Evolutionary conservation across 2,329 filamentous ascomycete species (phyloP), one percentile per base, ranked within the genome.

Genomic region (Penicillium sp.): DNA sequence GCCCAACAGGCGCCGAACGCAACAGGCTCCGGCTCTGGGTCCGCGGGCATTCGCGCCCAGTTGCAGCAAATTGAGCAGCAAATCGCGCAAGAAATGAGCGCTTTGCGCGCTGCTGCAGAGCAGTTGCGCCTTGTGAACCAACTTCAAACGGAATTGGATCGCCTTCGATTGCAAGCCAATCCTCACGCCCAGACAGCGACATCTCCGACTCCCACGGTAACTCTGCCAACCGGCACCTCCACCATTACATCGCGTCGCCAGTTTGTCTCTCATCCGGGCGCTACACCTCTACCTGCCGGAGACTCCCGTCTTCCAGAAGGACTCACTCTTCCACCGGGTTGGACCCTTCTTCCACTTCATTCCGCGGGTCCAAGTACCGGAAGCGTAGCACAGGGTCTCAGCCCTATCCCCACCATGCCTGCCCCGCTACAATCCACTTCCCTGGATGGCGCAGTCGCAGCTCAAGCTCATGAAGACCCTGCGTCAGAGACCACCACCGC

Each of bases 91-190:
- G 89, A 93, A 70, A 82, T 91, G 37, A 82, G 85, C 51, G 79
- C 78, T 45, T 79, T 94, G 19, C 85, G 88, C 49, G 71, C 84
- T 37, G 85, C 87, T 16, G 85, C 90, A 54, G 84, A 88, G 37
- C 90, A 95, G 72, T 73, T 93, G 4, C 83, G 87, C 52, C 78
- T 85, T n/a, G 79, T 93, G n/a, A 84, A 88, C 55, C 78, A 87
- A 16, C 80, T 95, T 62, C 84, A 90, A 62, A 78, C 79, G 22
- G 91, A 95, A 73, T 75, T 95, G 53, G 80, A 85, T 37, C 84
- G 89, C 61, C 79, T 93, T 57, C 87, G 89, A 26, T 81, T 78
- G 42, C 83, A 84, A 58, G 65, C 67, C 26, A 71, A 69, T 57
- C 26, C 70, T 49, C 16, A 57, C 11, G 5, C 43, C 55, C 51